Evolutionary conservation across 2,329 filamentous ascomycete genomes (phyloP).

Genomic region (Hymenoscyphus repandus): DNA sequence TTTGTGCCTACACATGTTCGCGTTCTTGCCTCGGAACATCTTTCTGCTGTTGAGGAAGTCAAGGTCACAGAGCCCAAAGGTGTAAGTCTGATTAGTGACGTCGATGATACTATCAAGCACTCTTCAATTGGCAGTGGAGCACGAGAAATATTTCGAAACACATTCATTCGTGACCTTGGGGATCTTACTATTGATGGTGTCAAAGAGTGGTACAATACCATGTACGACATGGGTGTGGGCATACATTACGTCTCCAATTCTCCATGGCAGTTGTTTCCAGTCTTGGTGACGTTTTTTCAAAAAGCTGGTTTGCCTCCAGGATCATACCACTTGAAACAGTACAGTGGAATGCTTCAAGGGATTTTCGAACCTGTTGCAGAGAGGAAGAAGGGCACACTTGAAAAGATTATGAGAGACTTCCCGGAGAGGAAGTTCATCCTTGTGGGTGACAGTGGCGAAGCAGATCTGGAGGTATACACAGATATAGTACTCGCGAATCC

Average conservation of each 20-base stretch:
- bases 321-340: constrained; percentile 93
- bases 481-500: constrained; percentile 85
- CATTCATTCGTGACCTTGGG: constrained; percentile 79
- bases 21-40: constrained; percentile 76
- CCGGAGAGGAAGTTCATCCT: constrained; percentile 84
- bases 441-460: constrained; percentile 93
- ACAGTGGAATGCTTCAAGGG: constrained; percentile 93
- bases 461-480: constrained; percentile 94
- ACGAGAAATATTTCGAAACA: constrained; percentile 93
- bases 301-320: constrained; percentile 75
- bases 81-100: constrained; percentile 91
- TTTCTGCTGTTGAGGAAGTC: constrained; percentile 77
- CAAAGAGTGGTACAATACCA: constrained; percentile 76
- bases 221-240: constrained; percentile 75
- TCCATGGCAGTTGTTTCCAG: constrained; percentile 93
- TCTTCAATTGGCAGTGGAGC: constrained; percentile 85
- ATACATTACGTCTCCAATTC: constrained; percentile 99
- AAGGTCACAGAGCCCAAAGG: constrained; percentile 71
- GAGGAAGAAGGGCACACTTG: constrained; percentile 82
- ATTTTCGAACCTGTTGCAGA: constrained; percentile 98
- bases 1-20: constrained; percentile 89
- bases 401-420: constrained; percentile 83
- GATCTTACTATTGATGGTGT: constrained; percentile 85
- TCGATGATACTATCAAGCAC: constrained; percentile 95
- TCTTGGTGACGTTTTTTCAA: constrained; percentile 80